Conservation (phyloP, 306 rosid genomes). For the Castanospermum australe region DNA sequence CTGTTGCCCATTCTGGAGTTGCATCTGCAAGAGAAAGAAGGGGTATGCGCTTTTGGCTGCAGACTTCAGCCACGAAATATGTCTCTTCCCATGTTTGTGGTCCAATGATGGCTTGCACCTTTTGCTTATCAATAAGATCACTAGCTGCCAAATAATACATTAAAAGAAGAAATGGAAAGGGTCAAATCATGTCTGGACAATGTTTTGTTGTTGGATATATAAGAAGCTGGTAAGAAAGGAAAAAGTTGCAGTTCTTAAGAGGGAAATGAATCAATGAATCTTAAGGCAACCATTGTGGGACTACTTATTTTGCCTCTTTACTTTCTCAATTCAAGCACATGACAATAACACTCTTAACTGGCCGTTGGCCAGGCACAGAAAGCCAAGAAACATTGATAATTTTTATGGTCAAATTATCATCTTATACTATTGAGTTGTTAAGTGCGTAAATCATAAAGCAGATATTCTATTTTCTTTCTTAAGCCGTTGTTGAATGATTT, state of each 20-base stretch:
- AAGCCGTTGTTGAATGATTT: neutral
- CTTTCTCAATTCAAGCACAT: neutral
- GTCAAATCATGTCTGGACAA: neutral
- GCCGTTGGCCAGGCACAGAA: neutral
- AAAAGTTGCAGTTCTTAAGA: neutral
- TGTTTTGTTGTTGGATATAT: neutral
- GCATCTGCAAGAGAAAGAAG: slow-evolving; percentile 42
- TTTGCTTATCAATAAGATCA: slow-evolving; percentile 34
- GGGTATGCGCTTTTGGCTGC: slow-evolving; percentile 30
- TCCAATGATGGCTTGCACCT: slow-evolving; percentile 48
- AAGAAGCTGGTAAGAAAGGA: neutral
- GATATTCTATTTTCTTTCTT: neutral
- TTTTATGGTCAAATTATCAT: neutral
- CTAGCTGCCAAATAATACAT: slow-evolving; percentile 31
- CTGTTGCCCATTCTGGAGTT: slow-evolving; percentile 47
- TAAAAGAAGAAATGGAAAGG: neutral
- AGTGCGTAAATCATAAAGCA: neutral
- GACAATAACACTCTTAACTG: neutral
- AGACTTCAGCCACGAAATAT: slow-evolving; percentile 36
- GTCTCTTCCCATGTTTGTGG: slow-evolving; percentile 48
- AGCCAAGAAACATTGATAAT: neutral
- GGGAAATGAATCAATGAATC: too few relatives aligned
- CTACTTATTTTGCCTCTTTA: neutral
- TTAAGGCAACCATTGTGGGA: too few relatives aligned
- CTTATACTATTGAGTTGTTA: neutral